A percentile compares a stretch with the other conserved stretches of the same genome.
These are phyloP conservation scores for Entonaema liquescens DNA, from an alignment of 495 filamentous ascomycete species.

Conservation along the genomic window DNA sequence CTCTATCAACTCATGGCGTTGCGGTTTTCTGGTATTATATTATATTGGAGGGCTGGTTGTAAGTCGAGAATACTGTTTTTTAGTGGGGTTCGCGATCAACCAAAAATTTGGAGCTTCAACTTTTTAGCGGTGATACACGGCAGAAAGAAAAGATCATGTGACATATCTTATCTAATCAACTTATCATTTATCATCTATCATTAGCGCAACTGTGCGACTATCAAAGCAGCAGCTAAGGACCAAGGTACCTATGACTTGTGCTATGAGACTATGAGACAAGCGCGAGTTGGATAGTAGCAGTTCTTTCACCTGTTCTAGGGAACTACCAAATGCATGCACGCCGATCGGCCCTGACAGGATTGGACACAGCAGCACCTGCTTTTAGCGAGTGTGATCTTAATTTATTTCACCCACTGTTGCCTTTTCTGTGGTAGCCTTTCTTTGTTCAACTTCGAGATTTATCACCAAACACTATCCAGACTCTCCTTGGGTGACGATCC, in stretches of 20 bases:
- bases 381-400: neutral
- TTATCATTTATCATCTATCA: slow-evolving; percentile 2
- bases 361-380: neutral
- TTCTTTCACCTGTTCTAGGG: neutral
- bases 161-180: slow-evolving; percentile 15
- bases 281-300: neutral
- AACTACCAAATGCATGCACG: neutral
- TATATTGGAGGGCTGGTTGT: slow-evolving; percentile 22
- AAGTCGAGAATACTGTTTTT: slow-evolving; percentile 22
- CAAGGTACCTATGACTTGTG: neutral
- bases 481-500: neutral
- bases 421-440: slow-evolving; percentile 22
- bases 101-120: slow-evolving; percentile 46
- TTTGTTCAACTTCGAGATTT: slow-evolving; percentile 7
- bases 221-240: neutral
- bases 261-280: neutral
- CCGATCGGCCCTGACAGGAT: neutral
- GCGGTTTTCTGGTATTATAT: slow-evolving; percentile 5
- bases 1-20: slow-evolving; percentile 31
- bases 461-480: neutral
- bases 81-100: slow-evolving; percentile 31
- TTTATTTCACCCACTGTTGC: neutral
- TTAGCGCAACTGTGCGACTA: neutral
- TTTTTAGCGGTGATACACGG: slow-evolving; percentile 43
- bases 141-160: slow-evolving; percentile 43